Percentiles rank a stretch among this genome's conserved stretches.
Conservation (phyloP, 2,329 filamentous ascomycete genomes). For the Cytospora schulzeri region DNA sequence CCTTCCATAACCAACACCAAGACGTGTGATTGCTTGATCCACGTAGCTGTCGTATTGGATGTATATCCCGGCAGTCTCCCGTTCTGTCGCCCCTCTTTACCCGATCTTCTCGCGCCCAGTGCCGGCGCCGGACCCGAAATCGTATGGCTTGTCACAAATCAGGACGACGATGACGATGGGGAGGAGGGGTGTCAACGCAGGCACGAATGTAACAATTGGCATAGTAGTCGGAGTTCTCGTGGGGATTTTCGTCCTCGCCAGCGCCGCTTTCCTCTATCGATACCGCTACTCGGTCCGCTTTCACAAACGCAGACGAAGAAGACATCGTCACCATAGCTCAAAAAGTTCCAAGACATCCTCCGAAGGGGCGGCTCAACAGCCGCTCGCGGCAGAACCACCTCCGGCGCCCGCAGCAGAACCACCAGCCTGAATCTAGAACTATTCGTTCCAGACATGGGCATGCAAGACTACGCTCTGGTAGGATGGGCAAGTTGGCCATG, state of each 20-base stretch:
- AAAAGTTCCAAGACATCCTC: slow-evolving; percentile 11
- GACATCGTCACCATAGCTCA: slow-evolving; percentile 5
- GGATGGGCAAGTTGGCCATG: background rate
- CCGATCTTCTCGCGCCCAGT: background rate
- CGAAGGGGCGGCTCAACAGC: background rate
- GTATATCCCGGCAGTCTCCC: slow-evolving; percentile 6
- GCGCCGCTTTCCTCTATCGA: slow-evolving; percentile 15
- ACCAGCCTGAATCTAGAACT: background rate
- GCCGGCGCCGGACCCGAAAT: slow-evolving; percentile 2
- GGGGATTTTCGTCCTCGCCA: slow-evolving; percentile 7
- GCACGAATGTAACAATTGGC: slow-evolving; percentile 16
- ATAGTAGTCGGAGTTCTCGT: slow-evolving; percentile 14
- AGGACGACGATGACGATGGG: background rate
- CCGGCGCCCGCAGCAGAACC: background rate
- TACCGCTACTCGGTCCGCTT: slow-evolving; percentile 17
- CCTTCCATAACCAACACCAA: background rate
- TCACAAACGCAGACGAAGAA: background rate
- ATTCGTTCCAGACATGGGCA: background rate
- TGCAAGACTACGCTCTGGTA: background rate
- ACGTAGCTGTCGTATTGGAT: background rate
- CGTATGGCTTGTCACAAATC: background rate
- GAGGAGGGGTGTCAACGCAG: background rate
- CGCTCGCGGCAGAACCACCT: background rate
- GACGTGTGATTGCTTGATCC: background rate
- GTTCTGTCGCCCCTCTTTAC: background rate